Evolutionary conservation across 2,329 filamentous ascomycete species (phyloP), one percentile per base, ranked within the genome.

Genomic region (Neopestalotiopsis clavispora): DNA sequence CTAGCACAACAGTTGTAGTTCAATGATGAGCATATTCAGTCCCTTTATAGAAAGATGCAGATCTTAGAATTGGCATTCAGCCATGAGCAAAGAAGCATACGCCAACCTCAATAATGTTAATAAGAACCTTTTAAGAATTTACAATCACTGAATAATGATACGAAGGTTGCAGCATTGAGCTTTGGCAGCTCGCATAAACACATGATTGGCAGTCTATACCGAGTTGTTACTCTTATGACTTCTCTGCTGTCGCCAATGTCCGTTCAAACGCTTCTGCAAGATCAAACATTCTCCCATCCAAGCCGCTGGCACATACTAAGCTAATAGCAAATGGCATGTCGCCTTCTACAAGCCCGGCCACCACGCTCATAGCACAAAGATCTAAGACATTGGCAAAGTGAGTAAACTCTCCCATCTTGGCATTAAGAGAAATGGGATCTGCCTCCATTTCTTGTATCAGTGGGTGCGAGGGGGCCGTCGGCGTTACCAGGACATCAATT

Each of bases 331-430:
- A 81, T 4, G 80, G 80, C 69, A 81, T 71, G 58, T 70, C 72
- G n/a, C 60, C 68, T 62, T 72, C 65, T 38, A 69, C 68, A 71
- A 74, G 74, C 2, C 71, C 69, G 58, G 72, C 75, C 66, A 75
- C 74, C 1, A 76, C 71, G 71, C 79, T 80, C 14, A 85, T 74
- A 6, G 80, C 84, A 73, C 83, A 85, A 13, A 88, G 74, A 76
- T 89, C 86, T 13, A 89, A 76, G 28, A 89, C 84, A 71, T 89
- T 89, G 2, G 79, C 86, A 66, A 83, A 86, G 72, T 88, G 86
- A 2, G 86, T 85, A 71, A 87, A 88, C 32, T 78, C 80, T 4
- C 84, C 84, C 14, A 86, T 68, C 28, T 81, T 79, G 28, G 82
- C 82, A 70, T 88, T 88, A 73, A 83, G 78, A n/a, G 72, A 77